These are phyloP conservation scores for Mentha longifolia DNA, from an alignment of 257 asterid species.

Conservation along the genomic window DNA sequence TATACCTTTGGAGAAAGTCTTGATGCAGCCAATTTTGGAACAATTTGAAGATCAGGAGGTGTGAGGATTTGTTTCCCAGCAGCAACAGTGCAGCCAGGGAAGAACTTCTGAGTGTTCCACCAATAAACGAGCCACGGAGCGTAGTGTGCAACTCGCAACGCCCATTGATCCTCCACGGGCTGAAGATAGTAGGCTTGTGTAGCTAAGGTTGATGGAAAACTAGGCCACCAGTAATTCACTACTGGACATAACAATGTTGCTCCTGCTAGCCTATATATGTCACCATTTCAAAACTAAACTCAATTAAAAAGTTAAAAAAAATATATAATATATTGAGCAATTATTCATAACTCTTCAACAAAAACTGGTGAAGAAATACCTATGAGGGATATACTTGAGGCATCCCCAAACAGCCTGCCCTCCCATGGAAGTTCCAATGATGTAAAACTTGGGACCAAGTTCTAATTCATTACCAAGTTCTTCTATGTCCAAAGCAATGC, in stretches of 20 bases:
- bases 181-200: constrained; percentile 58
- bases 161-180: constrained; percentile 62
- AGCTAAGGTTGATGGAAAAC: constrained; percentile 62
- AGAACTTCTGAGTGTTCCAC: constrained; percentile 81
- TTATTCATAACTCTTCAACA: not conserved
- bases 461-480: constrained; percentile 66
- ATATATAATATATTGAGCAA: not conserved
- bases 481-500: constrained; percentile 66
- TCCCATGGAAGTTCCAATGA: constrained; percentile 74
- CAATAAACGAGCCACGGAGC: constrained; percentile 72
- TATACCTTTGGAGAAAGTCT: not conserved
- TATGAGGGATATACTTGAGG: constrained; percentile 68
- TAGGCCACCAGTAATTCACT: constrained; percentile 79
- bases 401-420: constrained; percentile 82
- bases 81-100: constrained; percentile 63
- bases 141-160: constrained; percentile 65
- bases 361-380: constrained; percentile 39
- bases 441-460: constrained; percentile 65
- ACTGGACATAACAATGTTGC: constrained; percentile 65
- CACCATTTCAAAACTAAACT: no score
- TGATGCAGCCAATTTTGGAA: constrained; percentile 30
- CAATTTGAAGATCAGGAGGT: constrained; percentile 50
- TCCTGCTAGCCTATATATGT: constrained; percentile 68
- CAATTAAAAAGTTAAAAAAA: not conserved
- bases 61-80: constrained; percentile 54